Conservation (phyloP, 2,329 filamentous ascomycete genomes). For the Xylaria polymorpha region DNA sequence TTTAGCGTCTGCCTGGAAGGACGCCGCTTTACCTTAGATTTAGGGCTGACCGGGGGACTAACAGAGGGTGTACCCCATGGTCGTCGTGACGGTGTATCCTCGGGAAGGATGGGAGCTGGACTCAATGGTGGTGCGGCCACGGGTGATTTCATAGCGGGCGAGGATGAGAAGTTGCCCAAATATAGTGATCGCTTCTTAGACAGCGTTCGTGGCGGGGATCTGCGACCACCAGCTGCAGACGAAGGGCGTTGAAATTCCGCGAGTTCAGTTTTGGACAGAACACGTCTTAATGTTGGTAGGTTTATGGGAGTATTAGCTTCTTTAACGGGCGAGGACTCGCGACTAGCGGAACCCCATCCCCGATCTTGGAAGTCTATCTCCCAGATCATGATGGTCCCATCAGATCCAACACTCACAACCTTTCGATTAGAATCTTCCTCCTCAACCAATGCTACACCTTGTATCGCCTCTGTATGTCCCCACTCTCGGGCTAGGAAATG, state of each 20-base stretch:
- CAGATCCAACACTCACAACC: conserved; percentile 79
- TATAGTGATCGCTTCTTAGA: conserved; percentile 66
- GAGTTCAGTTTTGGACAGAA: conserved; percentile 88
- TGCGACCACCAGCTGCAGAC: conserved; percentile 56
- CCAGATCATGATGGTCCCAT: conserved; percentile 89
- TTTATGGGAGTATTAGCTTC: conserved; percentile 59
- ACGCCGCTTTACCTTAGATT: conserved; percentile 58
- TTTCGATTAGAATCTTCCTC: conserved; percentile 65
- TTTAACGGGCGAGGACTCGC: conserved; percentile 67
- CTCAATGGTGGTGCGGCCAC: conserved; percentile 55
- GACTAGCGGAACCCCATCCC: conserved; percentile 55
- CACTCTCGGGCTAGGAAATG: conserved; percentile 87
- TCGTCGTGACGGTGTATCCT: conserved; percentile 62
- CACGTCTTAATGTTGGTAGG: conserved; percentile 81
- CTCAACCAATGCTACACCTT: conserved; percentile 80
- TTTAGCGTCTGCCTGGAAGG: conserved; percentile 67
- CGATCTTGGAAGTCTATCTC: conserved; percentile 63
- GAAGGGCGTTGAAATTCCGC: conserved; percentile 77
- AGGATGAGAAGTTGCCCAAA: conserved; percentile 52
- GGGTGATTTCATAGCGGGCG: conserved; percentile 55
- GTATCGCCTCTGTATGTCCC: conserved; percentile 95
- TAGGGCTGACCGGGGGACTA: conserved; percentile 65
- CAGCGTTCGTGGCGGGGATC: conserved; percentile 67
- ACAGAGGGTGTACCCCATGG: conserved; percentile 57
- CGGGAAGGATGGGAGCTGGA: conserved; percentile 56